Conservation (phyloP, 2,329 filamentous ascomycete genomes). For the Zymoseptoria pseudotritici region DNA sequence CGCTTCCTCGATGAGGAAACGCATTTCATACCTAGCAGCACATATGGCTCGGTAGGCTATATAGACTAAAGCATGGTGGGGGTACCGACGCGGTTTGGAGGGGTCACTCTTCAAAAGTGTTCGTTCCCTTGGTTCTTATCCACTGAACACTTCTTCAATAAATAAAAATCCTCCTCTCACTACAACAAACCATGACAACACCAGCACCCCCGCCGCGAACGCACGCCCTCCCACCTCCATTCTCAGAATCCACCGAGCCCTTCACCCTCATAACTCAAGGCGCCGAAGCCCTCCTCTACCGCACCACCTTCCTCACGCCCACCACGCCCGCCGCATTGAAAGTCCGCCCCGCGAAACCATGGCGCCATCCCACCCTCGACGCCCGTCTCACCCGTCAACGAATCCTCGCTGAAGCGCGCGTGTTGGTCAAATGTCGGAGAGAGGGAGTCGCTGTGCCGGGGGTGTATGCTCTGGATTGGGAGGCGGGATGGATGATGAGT, state of each 20-base stretch:
- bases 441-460: constrained; percentile 78
- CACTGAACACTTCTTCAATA: too few relatives aligned
- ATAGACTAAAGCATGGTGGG: too few relatives aligned
- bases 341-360: constrained; percentile 82
- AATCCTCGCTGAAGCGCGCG: constrained; percentile 80
- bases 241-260: constrained; percentile 52
- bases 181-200: neutral
- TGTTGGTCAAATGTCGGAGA: constrained; percentile 67
- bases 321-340: constrained; percentile 71
- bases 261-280: constrained; percentile 79
- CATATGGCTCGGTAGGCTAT: too few relatives aligned
- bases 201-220: neutral
- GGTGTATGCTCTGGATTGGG: constrained; percentile 63
- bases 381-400: constrained; percentile 77
- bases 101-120: too few relatives aligned
- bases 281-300: constrained; percentile 91
- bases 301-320: constrained; percentile 67
- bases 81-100: too few relatives aligned
- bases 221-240: constrained; percentile 53
- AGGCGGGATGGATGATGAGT: constrained; percentile 64
- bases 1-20: too few relatives aligned
- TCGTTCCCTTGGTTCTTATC: too few relatives aligned
- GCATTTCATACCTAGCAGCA: too few relatives aligned
- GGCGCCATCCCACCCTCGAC: constrained; percentile 86
- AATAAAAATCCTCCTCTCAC: neutral